Evolutionary conservation across 2,329 filamentous ascomycete genomes (phyloP), one percentile per base, ranked within the genome.

Genomic region (Taxawa tesnikishii): DNA sequence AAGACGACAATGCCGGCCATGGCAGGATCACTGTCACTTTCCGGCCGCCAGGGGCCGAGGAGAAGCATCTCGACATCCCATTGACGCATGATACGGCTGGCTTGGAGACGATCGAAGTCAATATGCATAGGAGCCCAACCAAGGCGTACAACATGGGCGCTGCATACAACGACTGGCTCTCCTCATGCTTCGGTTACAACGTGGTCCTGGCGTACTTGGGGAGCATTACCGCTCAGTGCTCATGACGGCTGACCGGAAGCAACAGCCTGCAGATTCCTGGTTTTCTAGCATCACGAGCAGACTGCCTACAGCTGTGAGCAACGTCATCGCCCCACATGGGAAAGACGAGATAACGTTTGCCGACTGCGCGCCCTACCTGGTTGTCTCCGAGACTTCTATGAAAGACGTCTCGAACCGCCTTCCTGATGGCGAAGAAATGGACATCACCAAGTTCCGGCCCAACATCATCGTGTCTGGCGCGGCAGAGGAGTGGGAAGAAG

Each of bases 321-420:
- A 32, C 32, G 14, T 33, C 19, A 31, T 29, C 4, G 16, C 31
- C 6, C 32, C 30, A 15, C 23, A 18, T 21, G 32, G 31, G 11
- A 38, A 48, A 15, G 38, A 46, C n/a, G 32, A 47, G 14, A 65
- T 88, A 26, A 73, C 70, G 2, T 90, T 88, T 55, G 71, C 75
- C 24, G 83, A 90, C 54, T 71, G 72, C 40, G 81, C 82, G 1
- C 79, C 83, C 1, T 81, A 80, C 50, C 68, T 94, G 10, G 55
- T 94, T 15, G 67, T 78, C 4, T 82, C 76, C 1, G 66, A 75
- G 38, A 68, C 73, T 2, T 90, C 81, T 1, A 66, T 87, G n/a
- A 56, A 64, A 13, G 67, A 82, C 43, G 70, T 92, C 28, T 73
- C 70, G 19, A 37, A 43, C 6, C 48, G 57, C 5, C 45, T 65